Conservation (phyloP, 495 filamentous ascomycete genomes). For the Neurospora terricola region DNA sequence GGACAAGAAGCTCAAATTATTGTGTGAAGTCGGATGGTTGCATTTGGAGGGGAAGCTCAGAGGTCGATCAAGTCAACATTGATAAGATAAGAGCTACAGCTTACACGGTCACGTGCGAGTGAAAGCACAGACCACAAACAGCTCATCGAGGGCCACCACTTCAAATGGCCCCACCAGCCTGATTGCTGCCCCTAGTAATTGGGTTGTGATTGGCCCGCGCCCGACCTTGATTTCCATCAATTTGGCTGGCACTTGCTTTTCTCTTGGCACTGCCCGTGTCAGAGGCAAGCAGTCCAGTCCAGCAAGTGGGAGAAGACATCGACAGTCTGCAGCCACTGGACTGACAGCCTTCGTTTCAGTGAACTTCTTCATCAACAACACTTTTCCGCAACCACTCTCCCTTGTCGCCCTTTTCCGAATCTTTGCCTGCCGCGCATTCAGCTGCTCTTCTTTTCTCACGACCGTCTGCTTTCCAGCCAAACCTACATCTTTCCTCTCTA, state of each 20-base stretch:
- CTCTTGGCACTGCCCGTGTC: not conserved
- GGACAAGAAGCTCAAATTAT: not conserved
- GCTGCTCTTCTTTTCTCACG: not conserved
- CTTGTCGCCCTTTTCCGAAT: not conserved
- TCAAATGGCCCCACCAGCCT: not conserved
- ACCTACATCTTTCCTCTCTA: not conserved
- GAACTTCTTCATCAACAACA: not conserved
- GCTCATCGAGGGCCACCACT: not conserved
- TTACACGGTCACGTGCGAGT: not conserved
- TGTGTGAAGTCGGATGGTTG: not conserved
- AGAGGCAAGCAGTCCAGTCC: not conserved
- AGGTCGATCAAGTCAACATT: not conserved
- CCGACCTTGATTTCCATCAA: not conserved
- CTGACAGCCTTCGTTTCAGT: not conserved
- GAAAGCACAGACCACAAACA: not conserved
- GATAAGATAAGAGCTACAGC: not conserved
- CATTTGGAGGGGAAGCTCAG: not conserved
- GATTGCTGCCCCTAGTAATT: not conserved
- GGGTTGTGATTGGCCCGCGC: not conserved
- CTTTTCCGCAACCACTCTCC: not conserved
- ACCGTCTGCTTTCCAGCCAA: constrained; percentile 3
- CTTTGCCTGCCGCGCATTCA: constrained; percentile 9
- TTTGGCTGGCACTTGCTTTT: not conserved
- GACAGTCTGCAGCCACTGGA: not conserved
- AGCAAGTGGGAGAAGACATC: not conserved